Evolutionary conservation across 2,329 filamentous ascomycete genomes (phyloP), one percentile per base, ranked within the genome.

Genomic region (Aspergillus felis): DNA sequence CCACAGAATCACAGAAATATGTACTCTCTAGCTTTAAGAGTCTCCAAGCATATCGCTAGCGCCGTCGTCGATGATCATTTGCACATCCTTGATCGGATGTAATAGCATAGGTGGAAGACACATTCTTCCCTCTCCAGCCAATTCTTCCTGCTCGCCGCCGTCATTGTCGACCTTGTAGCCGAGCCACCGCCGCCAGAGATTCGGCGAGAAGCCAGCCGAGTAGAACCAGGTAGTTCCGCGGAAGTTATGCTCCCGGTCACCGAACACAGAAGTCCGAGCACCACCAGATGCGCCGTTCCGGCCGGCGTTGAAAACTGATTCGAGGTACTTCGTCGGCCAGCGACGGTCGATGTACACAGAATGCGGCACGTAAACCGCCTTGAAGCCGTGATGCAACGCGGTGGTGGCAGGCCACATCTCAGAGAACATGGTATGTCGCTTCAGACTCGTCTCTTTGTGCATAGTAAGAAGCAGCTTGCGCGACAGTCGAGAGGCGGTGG

Each of bases 401-500:
- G 90, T 87, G 0, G 90, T 94, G 1, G 88, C 88, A 0, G 92
- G 91, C 91, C 91, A 97, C 92, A 97, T 97, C 75, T 97, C 93
- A 0, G 92, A 90, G 72, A 96, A 96, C 79, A 94, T 95, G 62
- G 90, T 90, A 74, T 95, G 90, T 66, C 92, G 92, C 69, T 88
- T 87, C 67, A 90, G 84, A 29, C 87, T 86, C 3, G 92, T 96
- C 78, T 96, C 92, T 55, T 86, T 84, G 78, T 97, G 93, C 93
- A 97, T 97, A 20, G 88, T 88, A 60, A 87, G 79, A 14, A 97
- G 82, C 50, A 97, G 84, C 50, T 86, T 86, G 51, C 87, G 86
- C 12, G 89, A 94, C 77, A 97, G 88, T 54, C 93, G 86, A 0
- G 89, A 89, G 0, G 92, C 88, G 0, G 92, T 93, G 71, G 96